Percentiles rank a stretch among this genome's conserved stretches.
phyloP scores from a whole-genome alignment of 208 protist species.

The Wallacemonas rigidus region DNA sequence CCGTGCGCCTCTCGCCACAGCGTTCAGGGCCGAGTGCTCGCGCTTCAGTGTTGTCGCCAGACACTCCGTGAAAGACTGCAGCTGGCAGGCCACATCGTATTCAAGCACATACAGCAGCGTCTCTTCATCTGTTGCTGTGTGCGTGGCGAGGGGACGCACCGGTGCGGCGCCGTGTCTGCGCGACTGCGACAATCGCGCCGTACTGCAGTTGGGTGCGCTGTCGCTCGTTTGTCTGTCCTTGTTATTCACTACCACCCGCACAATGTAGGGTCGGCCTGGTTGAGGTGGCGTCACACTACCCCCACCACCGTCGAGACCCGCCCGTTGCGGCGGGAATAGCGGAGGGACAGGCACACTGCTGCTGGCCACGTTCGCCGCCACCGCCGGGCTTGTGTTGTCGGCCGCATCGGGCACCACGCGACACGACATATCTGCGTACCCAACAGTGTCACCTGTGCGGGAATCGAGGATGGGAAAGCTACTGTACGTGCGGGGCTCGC shows the following conservation, averaged over 20 bases:
- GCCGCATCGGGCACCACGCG: slow-evolving; percentile 41
- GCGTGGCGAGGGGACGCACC: not conserved
- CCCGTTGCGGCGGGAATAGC: too few relatives aligned
- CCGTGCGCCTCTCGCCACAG: slow-evolving; percentile 24
- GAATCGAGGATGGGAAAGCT: slow-evolving; percentile 54
- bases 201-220: not conserved
- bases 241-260: slow-evolving; percentile 77
- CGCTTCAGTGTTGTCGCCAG: slow-evolving; percentile 63
- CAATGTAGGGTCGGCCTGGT: slow-evolving; percentile 75
- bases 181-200: not conserved
- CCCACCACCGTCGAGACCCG: too few relatives aligned
- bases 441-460: slow-evolving; percentile 43
- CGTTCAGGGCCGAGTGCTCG: slow-evolving; percentile 57
- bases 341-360: too few relatives aligned
- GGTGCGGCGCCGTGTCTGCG: not conserved
- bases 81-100: slow-evolving; percentile 85
- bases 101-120: slow-evolving; percentile 74
- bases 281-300: not conserved
- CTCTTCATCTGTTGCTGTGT: slow-evolving; percentile 30
- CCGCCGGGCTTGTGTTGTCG: not conserved
- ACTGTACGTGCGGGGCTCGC: slow-evolving; percentile 27
- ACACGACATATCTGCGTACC: slow-evolving; percentile 82
- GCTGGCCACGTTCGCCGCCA: too few relatives aligned
- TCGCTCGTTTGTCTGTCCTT: slow-evolving; percentile 16
- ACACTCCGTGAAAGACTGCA: slow-evolving; percentile 74